Evolutionary conservation across 2,329 filamentous ascomycete genomes (phyloP), one percentile per base, ranked within the genome.

Genomic region (Didymella segeticola): DNA sequence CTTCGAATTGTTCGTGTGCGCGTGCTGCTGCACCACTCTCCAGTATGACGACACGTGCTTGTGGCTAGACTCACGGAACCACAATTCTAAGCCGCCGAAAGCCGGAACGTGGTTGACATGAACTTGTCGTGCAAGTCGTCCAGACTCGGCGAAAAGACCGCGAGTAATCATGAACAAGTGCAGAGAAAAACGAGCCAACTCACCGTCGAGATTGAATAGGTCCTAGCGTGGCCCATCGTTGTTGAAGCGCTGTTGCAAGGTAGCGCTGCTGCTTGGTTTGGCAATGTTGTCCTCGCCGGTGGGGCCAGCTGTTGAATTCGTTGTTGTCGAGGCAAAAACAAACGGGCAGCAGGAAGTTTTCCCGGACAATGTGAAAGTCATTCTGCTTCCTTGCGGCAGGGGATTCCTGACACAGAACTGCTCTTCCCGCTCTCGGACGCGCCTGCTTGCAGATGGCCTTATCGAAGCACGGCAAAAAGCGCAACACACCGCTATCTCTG

Each of bases 131-230:
- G 48, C 42, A 55, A 50, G 42, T 53, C 58, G 53, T 57, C 58
- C 45, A 57, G 45, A 57, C 51, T 61, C 57, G 61, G 57, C 61
- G 47, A 62, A 60, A 54, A 45, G 58, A 47, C 53, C 55, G 47
- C 34, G 51, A 34, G 23, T 43, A 26, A 37, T 47, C 45, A 49
- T 43, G 47, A 45, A 59, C 31, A 22, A 22, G 12, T 36, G 42
- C 37, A 62, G 36, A 42, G 39, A 62, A 47, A 54, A 43, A 36
- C 45, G 45, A 54, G 43, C 49, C 38, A 50, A 70, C 72, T 70
- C 62, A 74, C 72, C 52, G 67, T 71, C 6, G 68, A 72, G 20
- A 74, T 73, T 14, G 69, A 72, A 53, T 74, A 74, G 50, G 69
- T 74, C 49, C 71, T 64, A 45, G 67, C 59, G 34, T 67, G 66